phyloP scores from a whole-genome alignment of 2,329 filamentous ascomycete genomes.

The Sporothrix schenckii region DNA sequence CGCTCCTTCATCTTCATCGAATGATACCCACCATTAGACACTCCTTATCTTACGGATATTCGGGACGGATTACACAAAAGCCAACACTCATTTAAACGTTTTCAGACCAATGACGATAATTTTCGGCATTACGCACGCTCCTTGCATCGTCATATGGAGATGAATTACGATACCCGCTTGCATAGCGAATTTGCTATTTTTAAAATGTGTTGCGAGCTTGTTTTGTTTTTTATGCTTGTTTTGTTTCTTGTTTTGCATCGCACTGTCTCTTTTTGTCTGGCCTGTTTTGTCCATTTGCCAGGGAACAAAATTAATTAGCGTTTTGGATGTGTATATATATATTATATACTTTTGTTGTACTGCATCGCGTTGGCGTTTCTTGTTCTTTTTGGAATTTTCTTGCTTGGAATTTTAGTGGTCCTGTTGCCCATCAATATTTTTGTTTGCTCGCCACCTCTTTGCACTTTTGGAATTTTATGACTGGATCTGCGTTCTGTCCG shows the following conservation, averaged over 20 bases:
- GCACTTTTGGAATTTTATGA: neutral
- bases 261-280: conserved; percentile 26
- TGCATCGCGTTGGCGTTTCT: conserved; percentile 35
- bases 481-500: neutral
- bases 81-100: conserved; percentile 40
- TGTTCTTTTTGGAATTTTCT: conserved; percentile 13
- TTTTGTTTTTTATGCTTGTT: neutral
- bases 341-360: neutral
- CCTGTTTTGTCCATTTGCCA: neutral
- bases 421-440: conserved; percentile 6
- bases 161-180: conserved; percentile 54
- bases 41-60: conserved; percentile 44
- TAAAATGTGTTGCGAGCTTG: neutral
- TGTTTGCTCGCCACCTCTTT: neutral
- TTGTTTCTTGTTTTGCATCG: conserved; percentile 17
- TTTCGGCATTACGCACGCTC: conserved; percentile 47
- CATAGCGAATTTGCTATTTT: conserved; percentile 49
- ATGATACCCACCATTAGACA: conserved; percentile 53
- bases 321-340: conserved; percentile 8
- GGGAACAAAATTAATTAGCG: conserved; percentile 25
- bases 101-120: conserved; percentile 43
- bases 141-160: conserved; percentile 46
- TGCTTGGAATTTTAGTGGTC: neutral
- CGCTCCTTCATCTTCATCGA: conserved; percentile 42
- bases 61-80: conserved; percentile 42